These are phyloP conservation scores for Dryadomyces sulphureus DNA, from an alignment of 2,329 filamentous ascomycete genomes.

Conservation along the genomic window DNA sequence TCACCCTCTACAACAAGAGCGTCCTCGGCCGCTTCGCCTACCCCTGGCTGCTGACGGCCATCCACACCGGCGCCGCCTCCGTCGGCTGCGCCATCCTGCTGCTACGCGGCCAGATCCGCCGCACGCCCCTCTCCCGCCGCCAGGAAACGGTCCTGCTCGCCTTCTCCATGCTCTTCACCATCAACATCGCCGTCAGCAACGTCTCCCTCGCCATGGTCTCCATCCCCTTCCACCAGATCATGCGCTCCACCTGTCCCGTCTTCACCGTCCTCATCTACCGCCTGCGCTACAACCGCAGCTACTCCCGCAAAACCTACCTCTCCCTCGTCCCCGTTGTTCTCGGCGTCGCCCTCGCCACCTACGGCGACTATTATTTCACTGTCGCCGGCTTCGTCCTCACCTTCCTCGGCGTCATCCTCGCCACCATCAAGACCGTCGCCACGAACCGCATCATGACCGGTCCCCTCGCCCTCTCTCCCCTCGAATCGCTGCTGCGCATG, in stretches of 20 bases:
- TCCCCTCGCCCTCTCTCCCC: constrained; percentile 37
- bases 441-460: constrained; percentile 52
- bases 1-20: constrained; percentile 13
- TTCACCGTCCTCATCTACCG: constrained; percentile 49
- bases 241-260: constrained; percentile 45
- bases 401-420: constrained; percentile 37
- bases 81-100: constrained; percentile 10
- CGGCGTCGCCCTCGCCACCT: constrained; percentile 44
- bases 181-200: constrained; percentile 14
- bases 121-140: constrained; percentile 4
- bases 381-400: constrained; percentile 39
- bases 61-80: constrained; percentile 12
- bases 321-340: constrained; percentile 45
- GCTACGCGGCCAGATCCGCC: constrained; percentile 8
- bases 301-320: constrained; percentile 40
- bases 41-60: constrained; percentile 13
- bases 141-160: constrained; percentile 10
- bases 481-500: constrained; percentile 49
- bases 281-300: constrained; percentile 37
- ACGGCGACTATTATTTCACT: constrained; percentile 50
- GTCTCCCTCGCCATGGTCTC: constrained; percentile 21
- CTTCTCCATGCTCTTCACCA: constrained; percentile 12
- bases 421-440: constrained; percentile 44
- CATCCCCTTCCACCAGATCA: constrained; percentile 51
- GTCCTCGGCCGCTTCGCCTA: constrained; percentile 11